Percentiles rank a stretch among this genome's conserved stretches.
These are phyloP conservation scores for Saccharomyces hybrid DNA, from an alignment of 1,139 yeast genomes.

Conservation along the genomic window DNA sequence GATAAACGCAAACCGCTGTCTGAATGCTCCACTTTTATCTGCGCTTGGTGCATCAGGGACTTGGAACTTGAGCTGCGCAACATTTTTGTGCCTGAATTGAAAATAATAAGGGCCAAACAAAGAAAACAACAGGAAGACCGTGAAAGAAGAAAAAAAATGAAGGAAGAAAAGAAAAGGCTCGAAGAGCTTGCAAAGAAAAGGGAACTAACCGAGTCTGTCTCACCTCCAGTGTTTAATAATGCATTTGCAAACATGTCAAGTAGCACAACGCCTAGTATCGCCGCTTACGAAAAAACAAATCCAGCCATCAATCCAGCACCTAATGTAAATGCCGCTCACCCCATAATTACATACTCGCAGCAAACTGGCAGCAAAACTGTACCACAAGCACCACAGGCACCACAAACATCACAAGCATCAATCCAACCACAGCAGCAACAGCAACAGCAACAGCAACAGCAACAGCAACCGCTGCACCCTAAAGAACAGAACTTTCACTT, in stretches of 20 bases:
- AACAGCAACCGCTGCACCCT: neutral
- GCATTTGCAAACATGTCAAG: neutral
- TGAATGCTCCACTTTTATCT: constrained; percentile 20
- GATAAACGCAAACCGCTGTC: constrained; percentile 19
- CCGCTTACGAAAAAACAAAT: neutral
- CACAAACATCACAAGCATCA: neutral
- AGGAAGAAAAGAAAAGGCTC: constrained; percentile 16
- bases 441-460: neutral
- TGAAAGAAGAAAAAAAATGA: constrained; percentile 20
- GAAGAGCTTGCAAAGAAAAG: constrained; percentile 1
- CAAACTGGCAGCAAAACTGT: neutral
- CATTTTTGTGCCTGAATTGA: constrained; percentile 22
- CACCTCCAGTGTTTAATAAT: neutral
- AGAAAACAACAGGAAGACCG: constrained; percentile 25
- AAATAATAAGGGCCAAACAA: constrained; percentile 18
- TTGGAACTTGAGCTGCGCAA: constrained; percentile 21
- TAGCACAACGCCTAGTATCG: neutral
- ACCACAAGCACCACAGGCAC: neutral
- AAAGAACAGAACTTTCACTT: neutral
- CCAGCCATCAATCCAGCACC: neutral
- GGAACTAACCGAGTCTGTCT: constrained; percentile 1
- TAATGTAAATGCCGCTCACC: neutral
- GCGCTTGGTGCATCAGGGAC: constrained; percentile 21
- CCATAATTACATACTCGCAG: neutral
- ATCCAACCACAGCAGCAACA: neutral